Evolutionary conservation across 169 alveolate species (phyloP).

Genomic region (Toxoplasma gondii): DNA sequence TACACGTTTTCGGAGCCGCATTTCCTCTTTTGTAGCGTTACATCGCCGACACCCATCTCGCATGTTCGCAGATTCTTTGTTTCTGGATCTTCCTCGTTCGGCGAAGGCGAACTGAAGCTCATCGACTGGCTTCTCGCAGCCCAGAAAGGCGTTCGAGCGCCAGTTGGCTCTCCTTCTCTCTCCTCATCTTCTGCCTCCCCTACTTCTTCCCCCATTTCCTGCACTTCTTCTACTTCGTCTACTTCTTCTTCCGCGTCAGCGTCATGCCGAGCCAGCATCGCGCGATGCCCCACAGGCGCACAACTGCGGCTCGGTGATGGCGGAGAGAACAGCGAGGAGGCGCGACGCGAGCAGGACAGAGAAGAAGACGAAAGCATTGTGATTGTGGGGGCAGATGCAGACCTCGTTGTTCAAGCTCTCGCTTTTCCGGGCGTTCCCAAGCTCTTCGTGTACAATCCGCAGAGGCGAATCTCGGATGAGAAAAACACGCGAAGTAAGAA

Average conservation of each 20-base stretch:
- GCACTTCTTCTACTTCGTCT: too few species aligned
- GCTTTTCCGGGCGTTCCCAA: conserved; percentile 70
- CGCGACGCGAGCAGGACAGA: not conserved
- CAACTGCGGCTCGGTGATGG: not conserved
- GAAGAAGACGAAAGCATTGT: conserved; percentile 54
- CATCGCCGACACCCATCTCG: too few species aligned
- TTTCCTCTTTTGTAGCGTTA: too few species aligned
- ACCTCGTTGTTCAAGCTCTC: conserved; percentile 72
- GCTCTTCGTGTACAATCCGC: conserved; percentile 72
- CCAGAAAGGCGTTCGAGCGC: not conserved
- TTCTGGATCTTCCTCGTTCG: conserved; percentile 72
- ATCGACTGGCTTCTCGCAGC: conserved; percentile 70
- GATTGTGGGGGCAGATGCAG: conserved; percentile 78
- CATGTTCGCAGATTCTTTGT: conserved; percentile 54
- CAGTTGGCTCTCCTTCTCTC: not conserved
- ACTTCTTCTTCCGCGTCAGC: not conserved
- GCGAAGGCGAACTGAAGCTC: conserved; percentile 77
- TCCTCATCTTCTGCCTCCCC: too few species aligned
- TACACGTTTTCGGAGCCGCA: too few species aligned
- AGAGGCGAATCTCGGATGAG: conserved; percentile 36
- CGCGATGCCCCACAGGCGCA: not conserved
- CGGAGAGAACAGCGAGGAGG: not conserved
- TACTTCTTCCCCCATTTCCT: not conserved
- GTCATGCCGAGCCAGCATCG: not conserved
- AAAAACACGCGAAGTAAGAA: not conserved